A percentile compares a stretch with the other conserved stretches of the same genome.
These are phyloP conservation scores for Metschnikowia chrysomelidarum DNA, from an alignment of 805 yeast species.

Conservation along the genomic window DNA sequence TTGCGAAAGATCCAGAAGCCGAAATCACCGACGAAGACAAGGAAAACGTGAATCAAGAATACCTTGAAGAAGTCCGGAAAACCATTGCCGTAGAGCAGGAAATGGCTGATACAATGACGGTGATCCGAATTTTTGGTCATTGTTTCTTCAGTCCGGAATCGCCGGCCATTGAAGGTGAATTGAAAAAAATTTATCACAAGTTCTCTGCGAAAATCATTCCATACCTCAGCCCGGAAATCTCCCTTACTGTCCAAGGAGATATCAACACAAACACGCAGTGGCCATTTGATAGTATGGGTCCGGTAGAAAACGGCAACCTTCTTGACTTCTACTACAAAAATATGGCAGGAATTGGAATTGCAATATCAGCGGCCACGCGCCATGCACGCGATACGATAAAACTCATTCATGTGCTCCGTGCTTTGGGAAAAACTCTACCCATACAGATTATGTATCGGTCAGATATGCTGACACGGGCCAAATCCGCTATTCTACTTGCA, in stretches of 20 bases:
- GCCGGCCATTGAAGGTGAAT: conserved; percentile 2
- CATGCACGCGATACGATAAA: conserved; percentile 48
- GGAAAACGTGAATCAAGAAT: conserved; percentile 2
- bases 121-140: conserved; percentile 16
- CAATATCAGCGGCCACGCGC: conserved; percentile 47
- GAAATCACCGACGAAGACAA: conserved; percentile 8
- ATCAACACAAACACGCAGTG: conserved; percentile 6
- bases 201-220: conserved; percentile 13
- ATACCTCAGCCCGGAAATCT: conserved; percentile 6
- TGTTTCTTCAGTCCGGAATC: conserved; percentile 13
- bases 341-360: conserved; percentile 50
- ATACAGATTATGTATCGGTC: conserved; percentile 35
- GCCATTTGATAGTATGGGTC: conserved; percentile 2
- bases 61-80: conserved; percentile 1
- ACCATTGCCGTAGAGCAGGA: conserved; percentile 12
- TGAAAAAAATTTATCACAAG: conserved; percentile 8
- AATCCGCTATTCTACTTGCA: conserved; percentile 22
- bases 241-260: conserved; percentile 4
- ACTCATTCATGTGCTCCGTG: conserved; percentile 48
- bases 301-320: conserved; percentile 7
- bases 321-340: conserved; percentile 16
- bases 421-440: conserved; percentile 49
- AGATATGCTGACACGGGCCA: conserved; percentile 26
- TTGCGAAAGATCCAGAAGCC: conserved; percentile 2
- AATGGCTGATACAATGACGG: conserved; percentile 20